phyloP scores from a whole-genome alignment of 306 rosid genomes.

The Hylodesmum podocarpum region DNA sequence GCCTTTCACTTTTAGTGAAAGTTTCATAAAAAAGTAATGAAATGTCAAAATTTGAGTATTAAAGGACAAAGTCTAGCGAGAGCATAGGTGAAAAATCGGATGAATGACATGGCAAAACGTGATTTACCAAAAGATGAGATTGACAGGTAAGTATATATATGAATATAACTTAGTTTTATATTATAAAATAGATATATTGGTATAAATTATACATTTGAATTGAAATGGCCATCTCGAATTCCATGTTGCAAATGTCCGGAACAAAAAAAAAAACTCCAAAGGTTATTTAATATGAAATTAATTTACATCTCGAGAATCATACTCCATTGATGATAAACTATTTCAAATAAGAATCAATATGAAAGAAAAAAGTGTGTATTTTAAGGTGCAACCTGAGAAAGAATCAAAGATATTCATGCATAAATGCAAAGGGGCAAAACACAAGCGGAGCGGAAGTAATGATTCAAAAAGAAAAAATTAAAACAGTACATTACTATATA shows the following conservation, averaged over 20 bases:
- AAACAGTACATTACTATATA: conserved; percentile 5
- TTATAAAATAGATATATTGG: no score
- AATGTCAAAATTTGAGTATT: no score
- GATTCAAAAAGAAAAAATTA: background rate
- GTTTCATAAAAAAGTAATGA: no score
- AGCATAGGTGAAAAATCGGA: no score
- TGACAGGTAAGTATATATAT: no score
- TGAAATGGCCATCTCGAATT: background rate
- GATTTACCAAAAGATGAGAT: no score
- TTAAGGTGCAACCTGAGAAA: background rate
- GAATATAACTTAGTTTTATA: background rate
- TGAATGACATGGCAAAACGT: no score
- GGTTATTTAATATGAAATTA: background rate
- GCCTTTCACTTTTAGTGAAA: no score
- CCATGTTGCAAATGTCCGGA: no score
- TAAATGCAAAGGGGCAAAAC: background rate
- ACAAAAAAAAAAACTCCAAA: background rate
- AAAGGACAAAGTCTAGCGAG: no score
- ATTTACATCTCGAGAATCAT: background rate
- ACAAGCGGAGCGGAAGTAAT: background rate
- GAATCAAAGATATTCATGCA: background rate
- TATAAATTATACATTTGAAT: background rate
- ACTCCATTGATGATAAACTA: background rate
- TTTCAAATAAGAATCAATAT: background rate
- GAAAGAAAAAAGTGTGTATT: background rate